phyloP scores from a whole-genome alignment of 768 basidiomycete species.

The Amanita rubescens region DNA sequence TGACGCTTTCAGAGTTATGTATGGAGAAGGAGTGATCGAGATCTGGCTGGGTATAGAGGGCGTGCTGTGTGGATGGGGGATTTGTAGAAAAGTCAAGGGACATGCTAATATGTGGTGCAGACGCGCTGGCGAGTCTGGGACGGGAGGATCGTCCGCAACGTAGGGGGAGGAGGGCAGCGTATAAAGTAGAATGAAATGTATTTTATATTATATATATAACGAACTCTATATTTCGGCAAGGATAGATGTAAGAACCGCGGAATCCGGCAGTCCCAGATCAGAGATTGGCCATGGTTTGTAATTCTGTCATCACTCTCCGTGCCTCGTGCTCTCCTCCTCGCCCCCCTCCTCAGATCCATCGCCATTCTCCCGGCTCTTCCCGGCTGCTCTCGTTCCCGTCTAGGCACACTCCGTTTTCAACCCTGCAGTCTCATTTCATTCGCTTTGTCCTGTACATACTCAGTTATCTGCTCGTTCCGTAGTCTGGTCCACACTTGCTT shows the following conservation, averaged over 20 bases:
- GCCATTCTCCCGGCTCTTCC: constrained; percentile 36
- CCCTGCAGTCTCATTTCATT: no score
- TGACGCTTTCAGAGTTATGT: constrained; percentile 33
- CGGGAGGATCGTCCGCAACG: neutral
- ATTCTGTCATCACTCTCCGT: constrained; percentile 7
- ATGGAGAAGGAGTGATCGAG: constrained; percentile 47
- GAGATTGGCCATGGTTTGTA: constrained; percentile 17
- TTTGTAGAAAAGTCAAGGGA: constrained; percentile 49
- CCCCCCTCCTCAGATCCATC: constrained; percentile 27
- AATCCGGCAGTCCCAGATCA: constrained; percentile 22
- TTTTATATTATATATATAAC: constrained; percentile 4
- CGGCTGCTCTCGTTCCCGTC: neutral
- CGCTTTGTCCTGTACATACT: neutral
- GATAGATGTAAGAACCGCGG: constrained; percentile 18
- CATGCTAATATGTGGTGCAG: constrained; percentile 15
- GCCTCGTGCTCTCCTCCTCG: constrained; percentile 20
- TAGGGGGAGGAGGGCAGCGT: neutral
- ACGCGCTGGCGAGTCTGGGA: neutral
- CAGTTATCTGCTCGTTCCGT: neutral
- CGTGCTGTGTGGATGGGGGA: constrained; percentile 33
- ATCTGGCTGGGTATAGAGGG: constrained; percentile 47
- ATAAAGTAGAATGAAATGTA: neutral
- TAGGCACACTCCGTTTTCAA: neutral
- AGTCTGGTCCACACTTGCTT: constrained; percentile 3
- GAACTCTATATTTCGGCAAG: constrained; percentile 22